phyloP scores from a whole-genome alignment of 2,329 filamentous ascomycete species.

The Emergomyces africanus region DNA sequence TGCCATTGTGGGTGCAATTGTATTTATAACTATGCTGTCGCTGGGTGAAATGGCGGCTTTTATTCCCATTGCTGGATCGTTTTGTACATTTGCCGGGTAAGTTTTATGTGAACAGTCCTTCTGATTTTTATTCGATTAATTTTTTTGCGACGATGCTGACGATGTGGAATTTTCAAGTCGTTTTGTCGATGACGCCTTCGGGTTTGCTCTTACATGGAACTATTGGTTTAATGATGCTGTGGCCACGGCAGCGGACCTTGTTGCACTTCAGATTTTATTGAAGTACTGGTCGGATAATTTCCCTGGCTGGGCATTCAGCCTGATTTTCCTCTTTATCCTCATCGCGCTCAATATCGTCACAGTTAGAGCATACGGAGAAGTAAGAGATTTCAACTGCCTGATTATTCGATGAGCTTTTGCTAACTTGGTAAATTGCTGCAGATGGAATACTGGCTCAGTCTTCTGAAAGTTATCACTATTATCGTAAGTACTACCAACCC shows the following conservation, averaged over 20 bases:
- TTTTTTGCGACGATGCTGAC: not conserved
- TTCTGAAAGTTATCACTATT: slow-evolving; percentile 31
- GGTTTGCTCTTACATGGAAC: slow-evolving; percentile 35
- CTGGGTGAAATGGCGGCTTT: slow-evolving; percentile 51
- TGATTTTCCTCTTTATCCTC: slow-evolving; percentile 48
- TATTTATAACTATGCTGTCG: slow-evolving; percentile 47
- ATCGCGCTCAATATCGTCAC: slow-evolving; percentile 42
- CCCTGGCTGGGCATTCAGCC: slow-evolving; percentile 49
- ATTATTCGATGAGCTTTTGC: not conserved
- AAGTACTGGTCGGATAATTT: slow-evolving; percentile 51
- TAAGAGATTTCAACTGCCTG: slow-evolving; percentile 12
- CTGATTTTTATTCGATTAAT: not conserved
- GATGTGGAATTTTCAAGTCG: slow-evolving; percentile 15
- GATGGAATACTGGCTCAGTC: slow-evolving; percentile 30
- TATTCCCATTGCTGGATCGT: slow-evolving; percentile 41
- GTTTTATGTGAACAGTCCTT: slow-evolving; percentile 11
- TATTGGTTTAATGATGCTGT: slow-evolving; percentile 55
- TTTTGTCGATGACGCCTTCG: slow-evolving; percentile 33
- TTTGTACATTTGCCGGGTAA: slow-evolving; percentile 43
- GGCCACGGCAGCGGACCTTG: slow-evolving; percentile 47
- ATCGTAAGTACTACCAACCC: slow-evolving; percentile 20
- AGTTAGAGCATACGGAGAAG: slow-evolving; percentile 43
- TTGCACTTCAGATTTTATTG: slow-evolving; percentile 45
- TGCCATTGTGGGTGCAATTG: slow-evolving; percentile 43
- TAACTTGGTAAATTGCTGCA: slow-evolving; percentile 9